Evolutionary conservation across 2,329 filamentous ascomycete species (phyloP).

Genomic region (Penicillium fuscoglaucum): DNA sequence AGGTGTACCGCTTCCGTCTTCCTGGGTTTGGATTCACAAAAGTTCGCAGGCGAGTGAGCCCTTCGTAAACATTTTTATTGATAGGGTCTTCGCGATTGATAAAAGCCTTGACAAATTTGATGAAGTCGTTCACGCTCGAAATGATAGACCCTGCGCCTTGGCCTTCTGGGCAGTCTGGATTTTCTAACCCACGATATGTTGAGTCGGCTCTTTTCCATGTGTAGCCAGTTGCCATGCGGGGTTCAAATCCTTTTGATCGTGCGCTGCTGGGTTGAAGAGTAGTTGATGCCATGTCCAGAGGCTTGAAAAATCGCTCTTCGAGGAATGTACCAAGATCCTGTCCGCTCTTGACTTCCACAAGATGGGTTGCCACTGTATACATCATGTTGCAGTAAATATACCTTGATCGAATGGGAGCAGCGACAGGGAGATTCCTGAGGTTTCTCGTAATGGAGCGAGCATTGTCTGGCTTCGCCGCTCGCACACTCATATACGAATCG

Average conservation of each 20-base stretch:
- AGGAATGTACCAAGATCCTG: slow-evolving; percentile 45
- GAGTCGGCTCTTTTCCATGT: slow-evolving; percentile 35
- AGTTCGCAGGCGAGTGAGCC: slow-evolving; percentile 27
- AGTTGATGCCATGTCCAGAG: slow-evolving; percentile 46
- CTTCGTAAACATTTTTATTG: slow-evolving; percentile 24
- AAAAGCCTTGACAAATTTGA: slow-evolving; percentile 32
- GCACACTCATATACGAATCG: slow-evolving; percentile 30
- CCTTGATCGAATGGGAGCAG: slow-evolving; percentile 46
- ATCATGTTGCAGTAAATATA: slow-evolving; percentile 56
- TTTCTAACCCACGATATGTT: slow-evolving; percentile 26
- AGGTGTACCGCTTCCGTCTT: slow-evolving; percentile 21
- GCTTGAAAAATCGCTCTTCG: slow-evolving; percentile 45
- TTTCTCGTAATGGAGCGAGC: slow-evolving; percentile 44
- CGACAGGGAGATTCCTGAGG: slow-evolving; percentile 49
- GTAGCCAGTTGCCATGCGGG: slow-evolving; percentile 48
- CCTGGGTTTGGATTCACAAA: slow-evolving; percentile 20
- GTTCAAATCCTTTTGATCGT: slow-evolving; percentile 20
- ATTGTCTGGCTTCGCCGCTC: slow-evolving; percentile 32
- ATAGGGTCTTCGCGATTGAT: slow-evolving; percentile 31
- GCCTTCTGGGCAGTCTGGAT: slow-evolving; percentile 32
- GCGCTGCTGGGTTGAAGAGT: slow-evolving; percentile 39
- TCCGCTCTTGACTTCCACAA: slow-evolving; percentile 49
- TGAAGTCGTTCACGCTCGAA: slow-evolving; percentile 34
- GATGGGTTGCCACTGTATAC: slow-evolving; percentile 48
- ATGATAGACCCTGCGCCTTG: slow-evolving; percentile 50